Evolutionary conservation across 2,329 filamentous ascomycete genomes (phyloP).

Genomic region (Aureobasidium sp.): DNA sequence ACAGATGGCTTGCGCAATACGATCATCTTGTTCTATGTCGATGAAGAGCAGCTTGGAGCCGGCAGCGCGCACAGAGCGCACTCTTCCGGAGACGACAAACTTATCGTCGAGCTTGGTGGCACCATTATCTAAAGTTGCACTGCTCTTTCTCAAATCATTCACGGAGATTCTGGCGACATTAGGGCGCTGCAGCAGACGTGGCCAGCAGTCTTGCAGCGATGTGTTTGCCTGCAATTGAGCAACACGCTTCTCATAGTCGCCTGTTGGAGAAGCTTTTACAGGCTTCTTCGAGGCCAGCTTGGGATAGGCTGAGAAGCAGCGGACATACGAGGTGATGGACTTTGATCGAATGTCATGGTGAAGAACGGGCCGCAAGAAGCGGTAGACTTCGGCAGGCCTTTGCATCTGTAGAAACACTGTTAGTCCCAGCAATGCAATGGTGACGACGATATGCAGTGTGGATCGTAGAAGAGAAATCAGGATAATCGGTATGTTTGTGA

Average conservation of each 20-base stretch:
- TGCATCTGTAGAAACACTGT: slow-evolving; percentile 24
- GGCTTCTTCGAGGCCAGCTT: slow-evolving; percentile 10
- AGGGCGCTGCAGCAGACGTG: slow-evolving; percentile 34
- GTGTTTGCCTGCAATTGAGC: slow-evolving; percentile 46
- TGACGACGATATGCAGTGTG: slow-evolving; percentile 31
- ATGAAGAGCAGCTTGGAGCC: slow-evolving; percentile 79
- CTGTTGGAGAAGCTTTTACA: slow-evolving; percentile 22
- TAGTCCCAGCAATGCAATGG: slow-evolving; percentile 26
- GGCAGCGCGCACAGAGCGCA: slow-evolving; percentile 62
- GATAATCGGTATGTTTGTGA: slow-evolving; percentile 30
- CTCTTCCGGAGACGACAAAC: slow-evolving; percentile 51
- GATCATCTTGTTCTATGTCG: slow-evolving; percentile 66
- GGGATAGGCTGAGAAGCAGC: slow-evolving; percentile 40
- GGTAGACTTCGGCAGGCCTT: slow-evolving; percentile 44
- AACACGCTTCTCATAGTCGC: slow-evolving; percentile 45
- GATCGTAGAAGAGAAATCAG: slow-evolving; percentile 26
- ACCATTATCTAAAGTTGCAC: slow-evolving; percentile 8
- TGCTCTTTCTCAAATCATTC: slow-evolving; percentile 15
- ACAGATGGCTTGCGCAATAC: slow-evolving; percentile 68
- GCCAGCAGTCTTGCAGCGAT: slow-evolving; percentile 49
- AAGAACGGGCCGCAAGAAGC: slow-evolving; percentile 52
- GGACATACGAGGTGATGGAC: slow-evolving; percentile 39
- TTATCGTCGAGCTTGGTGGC: neutral
- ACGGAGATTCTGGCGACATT: slow-evolving; percentile 22
- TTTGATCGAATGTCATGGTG: slow-evolving; percentile 34